These are phyloP conservation scores for Suhomyces sp. DNA, from an alignment of 805 yeast species.

Conservation along the genomic window DNA sequence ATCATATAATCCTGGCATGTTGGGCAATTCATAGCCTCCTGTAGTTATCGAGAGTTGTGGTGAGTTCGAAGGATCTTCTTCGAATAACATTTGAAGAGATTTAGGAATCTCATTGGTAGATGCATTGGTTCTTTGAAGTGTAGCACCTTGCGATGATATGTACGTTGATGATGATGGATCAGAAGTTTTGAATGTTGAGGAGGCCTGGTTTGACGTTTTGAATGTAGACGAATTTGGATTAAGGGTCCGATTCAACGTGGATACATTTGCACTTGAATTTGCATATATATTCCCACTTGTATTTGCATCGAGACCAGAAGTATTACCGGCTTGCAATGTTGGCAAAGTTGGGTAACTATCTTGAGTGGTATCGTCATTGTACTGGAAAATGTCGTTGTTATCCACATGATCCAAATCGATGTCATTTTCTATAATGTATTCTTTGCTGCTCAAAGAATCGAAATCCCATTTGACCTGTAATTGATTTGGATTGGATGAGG, in stretches of 20 bases:
- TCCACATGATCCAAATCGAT: constrained; percentile 42
- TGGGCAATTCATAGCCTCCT: constrained; percentile 12
- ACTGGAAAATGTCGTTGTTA: constrained; percentile 22
- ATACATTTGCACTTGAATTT: constrained; percentile 8
- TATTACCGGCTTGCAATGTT: constrained; percentile 17
- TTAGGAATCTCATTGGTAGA: constrained; percentile 58
- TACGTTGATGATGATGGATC: background rate
- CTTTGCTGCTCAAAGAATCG: constrained; percentile 73
- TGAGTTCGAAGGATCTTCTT: constrained; percentile 44
- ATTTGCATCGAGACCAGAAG: constrained; percentile 14
- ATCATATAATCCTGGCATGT: constrained; percentile 9
- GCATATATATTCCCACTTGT: constrained; percentile 11
- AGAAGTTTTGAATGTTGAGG: constrained; percentile 3
- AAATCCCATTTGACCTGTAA: constrained; percentile 81
- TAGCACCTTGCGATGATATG: background rate
- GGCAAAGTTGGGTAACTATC: constrained; percentile 30
- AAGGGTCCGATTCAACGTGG: background rate
- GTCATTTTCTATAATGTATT: constrained; percentile 71
- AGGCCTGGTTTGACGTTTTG: background rate
- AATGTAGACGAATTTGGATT: background rate
- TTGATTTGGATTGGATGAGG: constrained; percentile 10
- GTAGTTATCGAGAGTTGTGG: constrained; percentile 1
- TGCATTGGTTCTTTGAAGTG: too few species aligned
- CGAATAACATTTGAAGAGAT: constrained; percentile 69
- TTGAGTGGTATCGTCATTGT: constrained; percentile 19